These are phyloP conservation scores for Parietaria judaica DNA, from an alignment of 306 rosid genomes.

Conservation along the genomic window DNA sequence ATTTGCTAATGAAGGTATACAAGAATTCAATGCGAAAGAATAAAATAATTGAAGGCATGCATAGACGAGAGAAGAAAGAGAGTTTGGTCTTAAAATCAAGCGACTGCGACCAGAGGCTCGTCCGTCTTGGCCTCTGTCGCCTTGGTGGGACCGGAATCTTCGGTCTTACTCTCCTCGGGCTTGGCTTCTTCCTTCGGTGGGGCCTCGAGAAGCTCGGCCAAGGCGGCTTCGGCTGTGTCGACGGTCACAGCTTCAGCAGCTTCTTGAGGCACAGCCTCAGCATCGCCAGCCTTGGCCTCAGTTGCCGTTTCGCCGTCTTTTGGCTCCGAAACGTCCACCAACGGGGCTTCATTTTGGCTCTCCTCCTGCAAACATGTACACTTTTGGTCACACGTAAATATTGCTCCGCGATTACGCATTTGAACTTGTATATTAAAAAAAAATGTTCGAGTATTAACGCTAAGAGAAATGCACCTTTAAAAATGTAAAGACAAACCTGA, in stretches of 20 bases:
- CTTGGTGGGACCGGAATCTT: slow-evolving; percentile 5
- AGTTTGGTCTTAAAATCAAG: neutral
- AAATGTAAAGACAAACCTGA: slow-evolving; percentile 4
- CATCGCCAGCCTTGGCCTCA: slow-evolving; percentile 6
- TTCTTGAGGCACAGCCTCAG: slow-evolving; percentile 1
- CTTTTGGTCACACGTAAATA: neutral
- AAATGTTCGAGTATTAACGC: too few relatives aligned
- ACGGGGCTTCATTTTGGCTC: slow-evolving; percentile 30
- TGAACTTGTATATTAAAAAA: too few relatives aligned
- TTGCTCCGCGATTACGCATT: too few relatives aligned
- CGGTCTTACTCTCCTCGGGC: slow-evolving; percentile 1
- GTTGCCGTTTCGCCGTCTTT: slow-evolving; percentile 11
- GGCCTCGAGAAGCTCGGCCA: slow-evolving; percentile 19
- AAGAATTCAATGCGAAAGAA: too few relatives aligned
- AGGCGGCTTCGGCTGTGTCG: slow-evolving; percentile 9
- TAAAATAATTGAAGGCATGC: too few relatives aligned
- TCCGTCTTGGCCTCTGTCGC: slow-evolving; percentile 16
- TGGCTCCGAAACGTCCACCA: slow-evolving; percentile 30
- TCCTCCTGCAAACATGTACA: slow-evolving; percentile 27
- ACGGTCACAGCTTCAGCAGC: slow-evolving; percentile 5
- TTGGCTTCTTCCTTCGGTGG: slow-evolving; percentile 17
- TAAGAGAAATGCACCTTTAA: too few relatives aligned
- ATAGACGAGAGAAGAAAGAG: too few relatives aligned
- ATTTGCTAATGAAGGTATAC: too few relatives aligned
- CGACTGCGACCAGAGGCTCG: slow-evolving; percentile 20